Evolutionary conservation across 176 grass and related monocot genomes (phyloP), one percentile per base, ranked within the genome.

Genomic region (Chloris gayana): DNA sequence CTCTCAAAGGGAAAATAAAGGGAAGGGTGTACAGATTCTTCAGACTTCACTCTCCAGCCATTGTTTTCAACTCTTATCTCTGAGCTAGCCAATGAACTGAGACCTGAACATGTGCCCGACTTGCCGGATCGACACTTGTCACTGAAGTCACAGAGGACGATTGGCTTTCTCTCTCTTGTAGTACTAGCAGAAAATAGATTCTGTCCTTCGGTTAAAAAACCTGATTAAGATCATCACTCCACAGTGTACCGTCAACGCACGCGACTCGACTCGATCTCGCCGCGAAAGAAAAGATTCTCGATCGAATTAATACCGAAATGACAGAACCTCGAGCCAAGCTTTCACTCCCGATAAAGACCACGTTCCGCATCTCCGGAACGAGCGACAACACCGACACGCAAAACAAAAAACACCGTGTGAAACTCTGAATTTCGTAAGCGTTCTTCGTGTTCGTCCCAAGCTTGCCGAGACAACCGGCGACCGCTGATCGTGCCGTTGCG

Each of bases 401-500:
- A 74, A 15, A 41, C 32, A 37, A 37, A 37, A n/a, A n/a, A n/a
- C n/a, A n/a, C 50, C 14, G 0, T 22, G 46, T 1, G 18, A 13
- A 12, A 73, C 70, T 30, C 7, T 54, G 25, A 29, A 61, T 27
- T 29, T 61, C 6, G 11, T 29, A 61, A 15, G 14, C 4, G 17
- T 19, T 19, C 2, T 62, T 33, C 62, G 14, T 0, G 15, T 37
- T 31, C 2, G 9, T 15, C 3, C 15, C 74, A 62, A 13, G 14
- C n/a, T n/a, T n/a, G n/a, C 29, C 35, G 68, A 31, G 26, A 64
- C 9, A 13, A 45, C 27, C 46, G 30, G 14, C 39, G 19, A 31
- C 39, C 25, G n/a, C n/a, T n/a, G 63, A 63, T 17, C 56, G 60
- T 24, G 72, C 33, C 38, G 85, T 50, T 57, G 85, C 80, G 76